phyloP scores from a whole-genome alignment of 2,329 filamentous ascomycete genomes.

The Alternaria consortialis region DNA sequence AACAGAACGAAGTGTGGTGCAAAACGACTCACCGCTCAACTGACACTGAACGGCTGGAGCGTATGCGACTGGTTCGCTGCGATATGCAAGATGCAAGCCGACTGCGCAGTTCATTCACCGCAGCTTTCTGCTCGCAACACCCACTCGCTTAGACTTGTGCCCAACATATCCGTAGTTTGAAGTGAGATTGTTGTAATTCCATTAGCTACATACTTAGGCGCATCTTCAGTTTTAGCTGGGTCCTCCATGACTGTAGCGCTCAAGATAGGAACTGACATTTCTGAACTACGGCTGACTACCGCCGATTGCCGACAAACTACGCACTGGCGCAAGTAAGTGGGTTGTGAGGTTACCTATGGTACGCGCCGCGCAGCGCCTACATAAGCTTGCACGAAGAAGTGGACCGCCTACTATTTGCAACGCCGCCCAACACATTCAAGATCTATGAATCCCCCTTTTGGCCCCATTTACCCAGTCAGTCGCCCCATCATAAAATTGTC shows the following conservation, averaged over 20 bases:
- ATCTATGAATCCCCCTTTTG: neutral
- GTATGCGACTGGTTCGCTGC: conserved; percentile 10
- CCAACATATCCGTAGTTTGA: neutral
- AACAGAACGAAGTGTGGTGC: neutral
- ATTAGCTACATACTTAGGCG: neutral
- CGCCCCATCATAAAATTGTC: neutral
- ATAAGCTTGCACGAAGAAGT: conserved; percentile 11
- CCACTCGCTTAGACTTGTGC: conserved; percentile 5
- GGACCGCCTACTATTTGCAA: conserved; percentile 13
- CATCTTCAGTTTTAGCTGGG: neutral
- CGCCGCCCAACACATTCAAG: conserved; percentile 16
- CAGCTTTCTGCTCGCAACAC: conserved; percentile 10
- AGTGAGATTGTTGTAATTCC: neutral
- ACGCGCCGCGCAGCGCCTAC: conserved; percentile 11
- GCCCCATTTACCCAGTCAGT: neutral
- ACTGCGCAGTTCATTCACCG: conserved; percentile 7
- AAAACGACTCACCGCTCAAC: conserved; percentile 25
- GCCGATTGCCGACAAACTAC: conserved; percentile 11
- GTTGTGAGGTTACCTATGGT: neutral
- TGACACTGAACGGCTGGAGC: conserved; percentile 4
- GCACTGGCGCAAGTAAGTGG: conserved; percentile 13
- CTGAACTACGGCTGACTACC: conserved; percentile 9
- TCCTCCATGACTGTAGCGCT: conserved; percentile 1
- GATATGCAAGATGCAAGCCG: conserved; percentile 18
- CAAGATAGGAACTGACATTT: conserved; percentile 4